Base-by-base conservation (phyloP, 139 green algal species). In the Micractinium sp. region DNA sequence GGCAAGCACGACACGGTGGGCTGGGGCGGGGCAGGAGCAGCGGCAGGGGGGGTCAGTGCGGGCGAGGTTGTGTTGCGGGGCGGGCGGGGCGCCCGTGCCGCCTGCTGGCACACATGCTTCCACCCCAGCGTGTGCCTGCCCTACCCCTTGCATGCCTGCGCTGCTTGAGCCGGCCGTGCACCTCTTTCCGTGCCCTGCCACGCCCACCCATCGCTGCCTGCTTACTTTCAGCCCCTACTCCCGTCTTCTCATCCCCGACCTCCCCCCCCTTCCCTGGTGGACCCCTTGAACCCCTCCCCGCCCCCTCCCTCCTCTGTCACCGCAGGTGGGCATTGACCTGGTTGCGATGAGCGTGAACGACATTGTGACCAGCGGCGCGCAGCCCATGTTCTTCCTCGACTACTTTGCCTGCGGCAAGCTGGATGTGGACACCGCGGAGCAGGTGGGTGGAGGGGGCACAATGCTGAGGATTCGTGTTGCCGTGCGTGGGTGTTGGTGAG, bases 301-400 rank as follows among this genome's bases (percentile, higher is more conserved):
- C 23, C 69, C 69, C 69, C 47, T 9, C 9, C 47, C 47, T 56
- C 47, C 9, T 56, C 9, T 56, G 47, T 56, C 47, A 56, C 20
- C 66, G 35, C 33, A 60, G 89, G 89, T 87, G 31, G 97, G 97
- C 88, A 99, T 99, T 60, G 97, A 99, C 92, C 94, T 99, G n/a
- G 97, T 98, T 53, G 97, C 97, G 22, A 99, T 99, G 97, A 97
- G 93, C 85, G 98, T 99, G 13, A 99, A 99, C 86, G 98, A 99
- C 92, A 98, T 99, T 79, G 93, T 99, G 41, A 98, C 96, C 7
- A 95, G 90, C 41, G 98, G 98, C 41, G 98, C 98, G n/a, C 94
- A 97, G 90, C 98, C 98, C 3, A 93, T 99, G 81, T 99, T 99
- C 93, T 99, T 99, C 94, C 92, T 99, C 19, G 98, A 99, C 92